Base-by-base conservation (phyloP, 1,284 basidiomycete species). In the Sporisorium graminicola region DNA sequence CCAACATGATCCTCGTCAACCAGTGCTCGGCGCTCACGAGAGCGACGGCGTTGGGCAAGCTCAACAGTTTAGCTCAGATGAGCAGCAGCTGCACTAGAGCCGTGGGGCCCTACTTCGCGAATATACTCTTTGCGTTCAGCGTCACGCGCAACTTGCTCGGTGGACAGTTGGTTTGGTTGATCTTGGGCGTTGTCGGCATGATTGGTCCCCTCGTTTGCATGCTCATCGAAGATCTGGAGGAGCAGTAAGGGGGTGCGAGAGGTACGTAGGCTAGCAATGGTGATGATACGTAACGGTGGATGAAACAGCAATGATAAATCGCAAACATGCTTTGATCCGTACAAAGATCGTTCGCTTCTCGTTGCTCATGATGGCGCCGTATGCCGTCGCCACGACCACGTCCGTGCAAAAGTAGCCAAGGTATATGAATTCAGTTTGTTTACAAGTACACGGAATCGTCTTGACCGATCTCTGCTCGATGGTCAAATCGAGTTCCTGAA, bases 31-130 rank as follows among this genome's bases (percentile, higher is more conserved):
- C 55, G n/a, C 35, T 78, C 16, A 67, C 71, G 14, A 6, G 27
- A 10, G 64, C 60, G 5, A 59, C 63, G 3, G 61, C 65, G 12
- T 46, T 81, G 24, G 79, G 77, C 0, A 79, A 72, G 10, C 29
- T 81, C 18, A 79, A 81, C 37, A 68, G 65, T 22, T 42, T 81
- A 12, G 69, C 78, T 1, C 78, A 79, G 46, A 80, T 79, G 65
- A 29, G 54, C 4, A 55, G 60, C 12, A 65, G 63, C 20, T n/a
- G 64, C 14, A 60, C 65, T 0, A 56, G 79, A 18, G 79, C 79
- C 1, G 31, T 77, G 8, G 81, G 75, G 4, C 81, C 81, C 3
- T 77, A 75, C 27, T 18, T 59, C 5, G 69, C 71, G 10, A 78
- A 77, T 16, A 69, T 60, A 2, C 58, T 82, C 8, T 81, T 81